phyloP scores from a whole-genome alignment of 768 basidiomycete species.

The Filobasidium wieringae region DNA sequence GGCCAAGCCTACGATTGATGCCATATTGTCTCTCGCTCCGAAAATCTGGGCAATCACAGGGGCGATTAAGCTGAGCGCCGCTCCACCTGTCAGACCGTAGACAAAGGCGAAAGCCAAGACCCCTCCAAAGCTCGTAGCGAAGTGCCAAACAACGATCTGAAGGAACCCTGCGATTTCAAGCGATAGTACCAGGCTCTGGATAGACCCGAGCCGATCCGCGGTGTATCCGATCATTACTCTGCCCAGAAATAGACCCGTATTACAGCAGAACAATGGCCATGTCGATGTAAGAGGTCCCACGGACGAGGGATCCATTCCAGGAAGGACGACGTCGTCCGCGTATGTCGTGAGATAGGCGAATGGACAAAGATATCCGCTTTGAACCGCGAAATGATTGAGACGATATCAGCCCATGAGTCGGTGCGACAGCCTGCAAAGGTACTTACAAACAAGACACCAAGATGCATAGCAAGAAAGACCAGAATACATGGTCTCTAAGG shows the following conservation, averaged over 20 bases:
- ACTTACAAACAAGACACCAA: constrained; percentile 15
- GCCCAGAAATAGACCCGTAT: constrained; percentile 6
- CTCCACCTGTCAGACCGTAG: constrained; percentile 8
- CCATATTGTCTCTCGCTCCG: constrained; percentile 7
- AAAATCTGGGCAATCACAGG: constrained; percentile 10
- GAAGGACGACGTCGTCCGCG: constrained; percentile 1
- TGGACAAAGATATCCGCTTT: constrained; percentile 10
- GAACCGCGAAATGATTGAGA: background rate
- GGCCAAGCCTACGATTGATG: constrained; percentile 11
- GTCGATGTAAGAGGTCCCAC: constrained; percentile 7
- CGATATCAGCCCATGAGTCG: too few relatives aligned
- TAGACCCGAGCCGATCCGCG: constrained; percentile 12
- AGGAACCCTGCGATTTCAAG: constrained; percentile 14
- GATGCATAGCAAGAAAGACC: constrained; percentile 3
- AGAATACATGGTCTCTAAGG: constrained; percentile 4
- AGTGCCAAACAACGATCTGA: constrained; percentile 15
- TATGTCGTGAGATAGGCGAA: constrained; percentile 15
- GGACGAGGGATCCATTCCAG: background rate
- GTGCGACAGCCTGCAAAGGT: background rate
- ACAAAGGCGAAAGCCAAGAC: constrained; percentile 9
- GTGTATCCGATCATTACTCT: constrained; percentile 4
- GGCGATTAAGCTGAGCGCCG: constrained; percentile 9
- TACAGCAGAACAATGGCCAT: constrained; percentile 7
- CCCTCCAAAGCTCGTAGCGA: constrained; percentile 9
- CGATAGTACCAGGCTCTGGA: constrained; percentile 13